Percentiles rank a stretch among this genome's conserved stretches.
phyloP scores from a whole-genome alignment of 768 basidiomycete species.

The Mycena vitilis region DNA sequence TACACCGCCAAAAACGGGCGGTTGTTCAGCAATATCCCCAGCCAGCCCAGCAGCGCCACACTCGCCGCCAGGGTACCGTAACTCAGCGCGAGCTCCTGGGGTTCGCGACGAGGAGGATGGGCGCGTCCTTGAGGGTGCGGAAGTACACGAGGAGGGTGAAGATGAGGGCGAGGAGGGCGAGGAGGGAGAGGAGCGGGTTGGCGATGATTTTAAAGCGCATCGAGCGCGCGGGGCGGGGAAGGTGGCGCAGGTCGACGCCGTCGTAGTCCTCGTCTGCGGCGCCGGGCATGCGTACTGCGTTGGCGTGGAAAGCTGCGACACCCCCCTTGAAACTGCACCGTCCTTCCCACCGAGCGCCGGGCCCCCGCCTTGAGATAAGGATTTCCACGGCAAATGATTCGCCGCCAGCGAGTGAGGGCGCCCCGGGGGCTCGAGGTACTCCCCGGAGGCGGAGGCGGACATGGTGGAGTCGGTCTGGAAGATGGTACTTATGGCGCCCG shows the following conservation, averaged over 20 bases:
- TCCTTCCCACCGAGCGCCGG: too few relatives aligned
- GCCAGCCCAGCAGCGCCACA: slow-evolving; percentile 42
- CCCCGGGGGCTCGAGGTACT: too few relatives aligned
- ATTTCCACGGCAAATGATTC: too few relatives aligned
- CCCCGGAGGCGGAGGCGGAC: too few relatives aligned
- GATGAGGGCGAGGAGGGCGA: slow-evolving; percentile 25
- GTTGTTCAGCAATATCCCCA: slow-evolving; percentile 41
- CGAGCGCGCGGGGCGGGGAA: not conserved
- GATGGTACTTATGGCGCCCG: too few relatives aligned
- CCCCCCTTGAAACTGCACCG: too few relatives aligned
- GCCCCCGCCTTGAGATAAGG: too few relatives aligned
- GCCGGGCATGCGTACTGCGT: not conserved
- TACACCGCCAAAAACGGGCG: slow-evolving; percentile 80
- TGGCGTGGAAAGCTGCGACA: not conserved
- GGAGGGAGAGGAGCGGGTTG: slow-evolving; percentile 14
- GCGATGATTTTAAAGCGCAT: not conserved
- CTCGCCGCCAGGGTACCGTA: too few relatives aligned
- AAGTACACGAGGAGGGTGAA: slow-evolving; percentile 28
- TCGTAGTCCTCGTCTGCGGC: too few relatives aligned
- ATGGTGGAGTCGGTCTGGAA: too few relatives aligned
- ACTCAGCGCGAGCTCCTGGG: too few relatives aligned
- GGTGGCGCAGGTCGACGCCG: slow-evolving; percentile 35
- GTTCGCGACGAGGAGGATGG: slow-evolving; percentile 44
- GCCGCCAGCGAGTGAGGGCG: too few relatives aligned
- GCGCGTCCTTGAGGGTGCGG: slow-evolving; percentile 20